Evolutionary conservation across 441 rosid species (phyloP).

Genomic region (Aleurites moluccanus): DNA sequence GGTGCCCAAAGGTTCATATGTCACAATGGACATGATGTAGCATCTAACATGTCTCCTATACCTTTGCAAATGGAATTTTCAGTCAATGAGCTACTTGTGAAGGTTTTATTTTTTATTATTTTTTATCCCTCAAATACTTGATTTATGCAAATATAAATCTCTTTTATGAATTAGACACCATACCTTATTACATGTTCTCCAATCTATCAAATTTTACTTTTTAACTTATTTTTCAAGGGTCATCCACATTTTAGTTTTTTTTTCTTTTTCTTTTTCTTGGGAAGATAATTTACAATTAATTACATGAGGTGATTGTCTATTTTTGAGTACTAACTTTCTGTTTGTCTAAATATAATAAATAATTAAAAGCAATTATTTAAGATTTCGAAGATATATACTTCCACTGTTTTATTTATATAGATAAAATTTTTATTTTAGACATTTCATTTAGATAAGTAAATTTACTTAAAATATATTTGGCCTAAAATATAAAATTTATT

Average conservation of each 20-base stretch:
- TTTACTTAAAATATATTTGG: too few relatives aligned
- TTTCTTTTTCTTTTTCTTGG: neutral
- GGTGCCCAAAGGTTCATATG: conserved; percentile 29
- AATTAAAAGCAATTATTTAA: too few relatives aligned
- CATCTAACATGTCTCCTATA: conserved; percentile 32
- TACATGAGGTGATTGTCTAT: too few relatives aligned
- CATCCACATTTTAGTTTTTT: neutral
- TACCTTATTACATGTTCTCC: conserved; percentile 7
- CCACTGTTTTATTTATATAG: too few relatives aligned
- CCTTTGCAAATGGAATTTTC: neutral
- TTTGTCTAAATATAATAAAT: too few relatives aligned
- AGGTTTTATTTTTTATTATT: neutral
- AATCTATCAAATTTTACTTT: neutral
- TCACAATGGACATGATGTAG: conserved; percentile 36
- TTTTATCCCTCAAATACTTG: neutral
- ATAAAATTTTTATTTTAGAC: too few relatives aligned
- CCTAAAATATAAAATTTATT: too few relatives aligned
- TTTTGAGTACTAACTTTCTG: neutral
- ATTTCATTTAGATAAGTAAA: too few relatives aligned
- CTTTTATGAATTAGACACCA: conserved; percentile 18
- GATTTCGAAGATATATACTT: too few relatives aligned
- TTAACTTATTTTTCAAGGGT: neutral
- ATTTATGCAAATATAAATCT: neutral
- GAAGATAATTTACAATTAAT: too few relatives aligned
- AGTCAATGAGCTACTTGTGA: conserved; percentile 22